Evolutionary conservation across 2,329 filamentous ascomycete species (phyloP).

Genomic region (Metarhizium humberi): DNA sequence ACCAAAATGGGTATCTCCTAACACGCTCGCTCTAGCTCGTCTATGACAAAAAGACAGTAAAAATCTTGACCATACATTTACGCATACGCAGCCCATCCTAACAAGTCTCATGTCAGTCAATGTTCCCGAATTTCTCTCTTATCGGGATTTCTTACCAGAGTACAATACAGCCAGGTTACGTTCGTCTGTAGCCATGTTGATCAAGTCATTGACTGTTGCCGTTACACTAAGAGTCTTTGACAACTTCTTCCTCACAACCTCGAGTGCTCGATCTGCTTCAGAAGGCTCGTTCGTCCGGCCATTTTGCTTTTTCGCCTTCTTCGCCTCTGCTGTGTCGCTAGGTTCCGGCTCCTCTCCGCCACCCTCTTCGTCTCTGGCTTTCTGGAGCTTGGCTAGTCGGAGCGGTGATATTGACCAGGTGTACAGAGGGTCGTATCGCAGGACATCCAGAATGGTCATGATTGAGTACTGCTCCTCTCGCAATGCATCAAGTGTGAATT

Average conservation of each 20-base stretch:
- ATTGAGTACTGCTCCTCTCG: constrained; percentile 95
- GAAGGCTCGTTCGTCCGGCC: constrained; percentile 44
- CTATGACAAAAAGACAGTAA: background rate
- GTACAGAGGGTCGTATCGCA: constrained; percentile 96
- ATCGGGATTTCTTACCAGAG: constrained; percentile 44
- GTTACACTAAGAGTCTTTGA: constrained; percentile 88
- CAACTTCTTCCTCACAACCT: constrained; percentile 92
- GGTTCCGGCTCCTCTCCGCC: constrained; percentile 26
- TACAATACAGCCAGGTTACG: constrained; percentile 86
- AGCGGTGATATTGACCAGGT: constrained; percentile 83
- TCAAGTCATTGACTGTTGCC: constrained; percentile 93
- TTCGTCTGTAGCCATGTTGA: constrained; percentile 92
- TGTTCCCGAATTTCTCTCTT: background rate
- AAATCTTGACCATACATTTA: constrained; percentile 12
- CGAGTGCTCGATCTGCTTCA: constrained; percentile 85
- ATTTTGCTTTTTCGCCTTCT: constrained; percentile 24
- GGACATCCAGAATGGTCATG: constrained; percentile 95
- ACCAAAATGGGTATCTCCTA: background rate
- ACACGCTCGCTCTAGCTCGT: background rate
- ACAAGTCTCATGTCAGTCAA: constrained; percentile 12
- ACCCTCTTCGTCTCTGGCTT: constrained; percentile 42
- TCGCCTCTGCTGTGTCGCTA: constrained; percentile 28
- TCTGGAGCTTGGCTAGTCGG: constrained; percentile 54
- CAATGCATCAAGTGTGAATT: constrained; percentile 90
- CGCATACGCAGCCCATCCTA: constrained; percentile 39